Evolutionary conservation across 176 grass and related monocot species (phyloP), one percentile per base, ranked within the genome.

Genomic region (Lolium perenne): DNA sequence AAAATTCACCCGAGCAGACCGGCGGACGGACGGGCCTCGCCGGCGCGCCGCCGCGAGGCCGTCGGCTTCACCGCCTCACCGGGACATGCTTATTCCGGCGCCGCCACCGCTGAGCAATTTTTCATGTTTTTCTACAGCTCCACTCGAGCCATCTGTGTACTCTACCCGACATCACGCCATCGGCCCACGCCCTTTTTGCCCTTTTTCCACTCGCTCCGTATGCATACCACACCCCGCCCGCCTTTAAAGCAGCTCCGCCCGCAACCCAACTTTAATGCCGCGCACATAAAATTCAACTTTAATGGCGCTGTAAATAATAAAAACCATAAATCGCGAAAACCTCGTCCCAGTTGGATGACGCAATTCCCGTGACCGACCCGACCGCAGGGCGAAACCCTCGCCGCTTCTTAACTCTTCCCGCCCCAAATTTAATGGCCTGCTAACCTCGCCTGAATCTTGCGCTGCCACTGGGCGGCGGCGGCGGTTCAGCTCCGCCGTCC

Each of bases 311-410:
- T 35, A 35, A 29, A 29, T 29, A 29, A 29, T 29, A 29, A 0
- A 74, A 49, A 49, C 15, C 46, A n/a, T 71, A 25, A 78, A 80
- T 26, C 9, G 11, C 68, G 40, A 0, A 5, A 21, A 4, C 65
- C 22, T 14, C 22, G 66, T 22, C 4, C 38, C 17, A 3, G 78
- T 35, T 35, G 20, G 80, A 57, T 11, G 79, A 60, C 38, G 80
- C 89, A 50, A 45, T 41, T 53, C 89, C n/a, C 89, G 89, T 87
- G 89, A 87, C 67, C 73, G 41, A 7, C 41, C 41, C 6, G 6
- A 43, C 41, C 4, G 47, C 23, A 32, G 10, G 10, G 38, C 43
- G 35, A 20, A 53, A 0, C 38, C 83, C 58, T 46, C 41, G 5
- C 55, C 38, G 32, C 14, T 8, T 11, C 40, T 83, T 49, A 10